A percentile compares a stretch with the other conserved stretches of the same genome.
phyloP scores from a whole-genome alignment of 2,329 filamentous ascomycete species.

The Microcera coccophila region DNA sequence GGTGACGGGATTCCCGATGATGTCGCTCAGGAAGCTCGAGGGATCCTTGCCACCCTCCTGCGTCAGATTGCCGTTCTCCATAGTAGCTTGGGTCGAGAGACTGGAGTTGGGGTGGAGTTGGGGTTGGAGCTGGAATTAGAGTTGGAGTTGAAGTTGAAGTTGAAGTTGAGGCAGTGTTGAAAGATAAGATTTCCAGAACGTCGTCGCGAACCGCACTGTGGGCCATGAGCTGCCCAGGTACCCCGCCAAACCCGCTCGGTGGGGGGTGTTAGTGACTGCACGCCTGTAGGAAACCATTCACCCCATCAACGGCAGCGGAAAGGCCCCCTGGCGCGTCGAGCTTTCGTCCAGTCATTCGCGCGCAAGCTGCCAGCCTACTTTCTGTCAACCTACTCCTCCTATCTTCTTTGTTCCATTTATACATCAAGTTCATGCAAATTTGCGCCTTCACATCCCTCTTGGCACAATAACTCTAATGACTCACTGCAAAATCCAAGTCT shows the following conservation, averaged over 20 bases:
- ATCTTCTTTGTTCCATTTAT: no score
- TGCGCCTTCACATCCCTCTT: no score
- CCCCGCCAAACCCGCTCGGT: conserved; percentile 15
- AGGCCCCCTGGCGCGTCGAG: conserved; percentile 17
- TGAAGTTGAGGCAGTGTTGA: neutral
- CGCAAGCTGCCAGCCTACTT: no score
- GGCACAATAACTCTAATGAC: conserved; percentile 9
- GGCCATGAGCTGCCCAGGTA: conserved; percentile 12
- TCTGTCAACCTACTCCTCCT: no score
- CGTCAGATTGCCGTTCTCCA: conserved; percentile 69
- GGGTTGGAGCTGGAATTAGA: neutral
- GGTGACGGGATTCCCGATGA: conserved; percentile 89
- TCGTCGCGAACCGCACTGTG: conserved; percentile 23
- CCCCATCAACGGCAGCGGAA: conserved; percentile 8
- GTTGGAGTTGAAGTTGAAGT: neutral
- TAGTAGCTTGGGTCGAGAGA: conserved; percentile 33
- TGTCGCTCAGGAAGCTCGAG: conserved; percentile 86
- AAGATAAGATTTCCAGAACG: conserved; percentile 13
- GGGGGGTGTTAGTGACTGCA: conserved; percentile 17
- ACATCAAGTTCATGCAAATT: no score
- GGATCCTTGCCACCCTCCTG: conserved; percentile 81
- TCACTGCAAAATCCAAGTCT: conserved; percentile 1
- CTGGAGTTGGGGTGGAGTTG: neutral
- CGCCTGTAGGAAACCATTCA: conserved; percentile 5
- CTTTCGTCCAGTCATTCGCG: conserved; percentile 5